phyloP scores from a whole-genome alignment of 1,284 basidiomycete species.

The Ustanciosporium gigantosporum region DNA sequence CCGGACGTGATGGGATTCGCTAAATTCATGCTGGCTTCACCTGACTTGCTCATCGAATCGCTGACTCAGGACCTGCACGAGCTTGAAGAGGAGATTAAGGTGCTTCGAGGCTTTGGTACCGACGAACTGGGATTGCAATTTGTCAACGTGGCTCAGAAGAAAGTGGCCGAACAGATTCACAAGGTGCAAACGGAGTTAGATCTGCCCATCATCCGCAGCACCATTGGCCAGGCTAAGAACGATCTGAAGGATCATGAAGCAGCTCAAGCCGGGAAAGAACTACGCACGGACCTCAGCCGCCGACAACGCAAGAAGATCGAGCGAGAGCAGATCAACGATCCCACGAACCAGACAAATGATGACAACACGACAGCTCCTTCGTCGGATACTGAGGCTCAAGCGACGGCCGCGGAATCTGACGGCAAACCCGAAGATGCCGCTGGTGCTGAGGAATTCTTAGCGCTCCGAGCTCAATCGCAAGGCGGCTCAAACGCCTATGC shows the following conservation, averaged over 20 bases:
- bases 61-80: slow-evolving; percentile 76
- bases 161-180: slow-evolving; percentile 54
- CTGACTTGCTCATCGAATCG: slow-evolving; percentile 72
- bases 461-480: slow-evolving; percentile 18
- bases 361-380: background rate
- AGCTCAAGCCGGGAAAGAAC: slow-evolving; percentile 15
- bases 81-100: slow-evolving; percentile 67
- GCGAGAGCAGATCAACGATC: slow-evolving; percentile 12
- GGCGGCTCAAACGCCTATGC: slow-evolving; percentile 12
- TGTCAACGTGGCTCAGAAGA: slow-evolving; percentile 70
- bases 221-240: slow-evolving; percentile 62
- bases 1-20: slow-evolving; percentile 87
- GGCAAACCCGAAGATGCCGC: slow-evolving; percentile 20
- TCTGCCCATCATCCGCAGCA: slow-evolving; percentile 39
- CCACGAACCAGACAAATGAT: background rate
- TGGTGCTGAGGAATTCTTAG: slow-evolving; percentile 32
- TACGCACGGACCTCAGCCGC: slow-evolving; percentile 34
- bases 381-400: slow-evolving; percentile 13
- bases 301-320: slow-evolving; percentile 39
- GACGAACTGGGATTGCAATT: slow-evolving; percentile 80
- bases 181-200: slow-evolving; percentile 48
- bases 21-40: slow-evolving; percentile 95
- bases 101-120: slow-evolving; percentile 64
- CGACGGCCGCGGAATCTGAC: slow-evolving; percentile 1
- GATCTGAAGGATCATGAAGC: slow-evolving; percentile 66